Percentiles rank a stretch among this genome's conserved stretches.
Evolutionary conservation across 495 filamentous ascomycete species (phyloP).

Genomic region (Talaromyces wortmannii): DNA sequence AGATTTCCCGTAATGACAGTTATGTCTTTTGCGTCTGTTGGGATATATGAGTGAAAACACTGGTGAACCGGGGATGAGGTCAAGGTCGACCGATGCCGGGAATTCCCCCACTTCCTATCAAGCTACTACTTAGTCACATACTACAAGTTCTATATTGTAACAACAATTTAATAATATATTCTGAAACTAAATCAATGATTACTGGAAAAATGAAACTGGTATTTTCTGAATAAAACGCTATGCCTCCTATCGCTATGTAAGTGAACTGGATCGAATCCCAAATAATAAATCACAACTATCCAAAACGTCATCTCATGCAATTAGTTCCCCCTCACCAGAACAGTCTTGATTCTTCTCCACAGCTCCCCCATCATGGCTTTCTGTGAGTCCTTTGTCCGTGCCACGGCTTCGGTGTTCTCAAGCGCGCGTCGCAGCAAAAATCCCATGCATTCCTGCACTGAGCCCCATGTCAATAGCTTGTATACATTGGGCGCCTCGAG

Average conservation of each 20-base stretch:
- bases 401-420: conserved; percentile 87
- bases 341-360: conserved; percentile 43
- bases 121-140: no score
- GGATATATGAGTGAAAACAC: no score
- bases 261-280: neutral
- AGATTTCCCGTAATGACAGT: no score
- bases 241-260: neutral
- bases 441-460: conserved; percentile 87
- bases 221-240: neutral
- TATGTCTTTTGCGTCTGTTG: no score
- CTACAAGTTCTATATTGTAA: no score
- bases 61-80: no score
- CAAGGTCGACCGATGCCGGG: no score
- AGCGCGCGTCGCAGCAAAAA: conserved; percentile 79
- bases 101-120: no score
- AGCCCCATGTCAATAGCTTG: conserved; percentile 92
- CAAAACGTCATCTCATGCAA: neutral
- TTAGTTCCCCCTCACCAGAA: neutral
- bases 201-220: no score
- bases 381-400: conserved; percentile 66
- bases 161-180: neutral
- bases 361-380: conserved; percentile 70
- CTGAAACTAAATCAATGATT: neutral
- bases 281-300: neutral
- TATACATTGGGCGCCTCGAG: conserved; percentile 56